Conservation (phyloP, 2,329 filamentous ascomycete genomes). For the Colletotrichum sp. region DNA sequence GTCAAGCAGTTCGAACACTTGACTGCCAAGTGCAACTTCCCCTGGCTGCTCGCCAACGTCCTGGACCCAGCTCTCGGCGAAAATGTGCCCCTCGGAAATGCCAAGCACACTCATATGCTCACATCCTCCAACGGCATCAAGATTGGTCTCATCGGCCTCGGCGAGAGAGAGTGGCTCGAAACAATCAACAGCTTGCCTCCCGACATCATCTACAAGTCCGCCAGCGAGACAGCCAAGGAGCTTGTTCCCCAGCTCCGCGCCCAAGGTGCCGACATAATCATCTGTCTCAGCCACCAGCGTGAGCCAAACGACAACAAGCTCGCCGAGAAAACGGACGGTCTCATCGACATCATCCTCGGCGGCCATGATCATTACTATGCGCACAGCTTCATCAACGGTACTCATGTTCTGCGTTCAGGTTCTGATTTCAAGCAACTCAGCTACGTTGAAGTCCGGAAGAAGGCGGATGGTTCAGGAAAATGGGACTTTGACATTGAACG, state of each 20-base stretch:
- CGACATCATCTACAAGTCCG: conserved; percentile 81
- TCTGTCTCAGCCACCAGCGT: conserved; percentile 84
- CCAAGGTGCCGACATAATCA: conserved; percentile 81
- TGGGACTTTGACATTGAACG: conserved; percentile 84
- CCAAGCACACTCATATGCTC: conserved; percentile 76
- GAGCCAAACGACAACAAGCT: conserved; percentile 91
- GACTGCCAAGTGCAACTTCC: conserved; percentile 77
- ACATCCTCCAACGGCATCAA: conserved; percentile 85
- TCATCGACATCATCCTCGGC: conserved; percentile 85
- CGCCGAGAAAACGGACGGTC: conserved; percentile 72
- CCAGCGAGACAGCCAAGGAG: conserved; percentile 75
- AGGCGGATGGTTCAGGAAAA: conserved; percentile 46
- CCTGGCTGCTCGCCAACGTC: conserved; percentile 90
- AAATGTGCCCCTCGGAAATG: conserved; percentile 76
- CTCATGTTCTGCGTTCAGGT: conserved; percentile 84
- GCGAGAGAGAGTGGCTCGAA: conserved; percentile 86
- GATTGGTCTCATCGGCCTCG: conserved; percentile 83
- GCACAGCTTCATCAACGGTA: conserved; percentile 78
- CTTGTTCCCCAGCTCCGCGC: conserved; percentile 75
- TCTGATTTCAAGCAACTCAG: conserved; percentile 93
- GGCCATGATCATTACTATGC: conserved; percentile 91
- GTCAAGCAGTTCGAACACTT: conserved; percentile 80
- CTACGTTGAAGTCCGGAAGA: conserved; percentile 79
- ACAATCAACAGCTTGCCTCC: conserved; percentile 89
- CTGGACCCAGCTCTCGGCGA: conserved; percentile 83